Base-by-base conservation (phyloP, 148 eudicot species). In the Silene conica region DNA sequence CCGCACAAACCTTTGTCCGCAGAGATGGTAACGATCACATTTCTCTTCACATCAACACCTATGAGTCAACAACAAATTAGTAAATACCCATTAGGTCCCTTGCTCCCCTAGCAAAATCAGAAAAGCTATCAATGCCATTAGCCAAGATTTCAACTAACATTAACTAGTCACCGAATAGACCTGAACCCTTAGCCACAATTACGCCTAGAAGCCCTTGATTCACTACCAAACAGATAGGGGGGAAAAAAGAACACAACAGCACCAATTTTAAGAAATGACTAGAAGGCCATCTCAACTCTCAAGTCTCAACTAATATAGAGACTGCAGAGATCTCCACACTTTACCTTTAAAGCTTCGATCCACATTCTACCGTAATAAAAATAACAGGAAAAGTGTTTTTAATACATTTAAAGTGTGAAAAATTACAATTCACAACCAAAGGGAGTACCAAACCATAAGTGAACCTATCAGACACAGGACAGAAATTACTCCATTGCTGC, bases 1-100 rank as follows among this genome's bases (percentile, higher is more conserved):
- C 99, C 99, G 85, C 99, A 95, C 73, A 95, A 93, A 90, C 99
- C 99, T 81, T 92, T 95, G 89, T 92, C 99, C 15, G 99, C 81
- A 38, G 97, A 87, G 79, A 95, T 80, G 10, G 97, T 77, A 43
- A 92, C 79, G 48, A 92, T 73, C 28, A 95, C 99, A 86, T 85
- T 95, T 86, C 89, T 95, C 89, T 92, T 95, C 78, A 92, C 97
- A 81, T 86, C 89, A 80, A 95, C 86, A 77, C 94, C 99, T 95
- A 73, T 15, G 31, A 34, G 76, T 69, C 70, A 78, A 73, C 66
- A 64, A 50, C 60, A 23, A 46, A 60, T 76, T 59, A 75, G 69
- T 58, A 72, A 20, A 58, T 46, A 45, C 54, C 8, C 34, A 3
- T 31, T 2, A 31, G 34, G 34, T 3, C 43, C 9, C 43, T 38